phyloP scores from a whole-genome alignment of 2,329 filamentous ascomycete species.

The Paecilomyces fulvus region DNA sequence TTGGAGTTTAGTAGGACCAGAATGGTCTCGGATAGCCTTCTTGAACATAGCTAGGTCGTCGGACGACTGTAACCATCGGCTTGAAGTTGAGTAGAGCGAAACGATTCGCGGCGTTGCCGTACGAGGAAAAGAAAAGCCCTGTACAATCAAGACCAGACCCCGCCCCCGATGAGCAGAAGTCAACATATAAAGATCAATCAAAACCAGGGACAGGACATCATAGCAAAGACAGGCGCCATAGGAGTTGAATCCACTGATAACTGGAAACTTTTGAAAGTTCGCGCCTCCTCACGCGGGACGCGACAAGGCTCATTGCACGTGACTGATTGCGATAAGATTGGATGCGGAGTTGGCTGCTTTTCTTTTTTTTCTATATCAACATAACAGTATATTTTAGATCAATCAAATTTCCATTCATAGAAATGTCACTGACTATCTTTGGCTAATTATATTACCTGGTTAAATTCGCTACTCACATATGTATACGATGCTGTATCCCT shows the following conservation, averaged over 20 bases:
- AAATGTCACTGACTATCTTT: neutral
- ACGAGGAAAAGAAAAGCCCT: constrained; percentile 13
- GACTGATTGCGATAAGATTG: neutral
- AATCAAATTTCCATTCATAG: neutral
- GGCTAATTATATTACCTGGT: neutral
- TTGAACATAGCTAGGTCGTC: constrained; percentile 28
- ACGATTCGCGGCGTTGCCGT: constrained; percentile 11
- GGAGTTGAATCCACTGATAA: neutral
- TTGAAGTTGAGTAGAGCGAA: constrained; percentile 18
- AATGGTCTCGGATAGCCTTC: constrained; percentile 33
- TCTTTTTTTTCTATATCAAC: neutral
- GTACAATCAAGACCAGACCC: constrained; percentile 13
- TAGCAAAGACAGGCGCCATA: neutral
- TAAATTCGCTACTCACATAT: neutral
- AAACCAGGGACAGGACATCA: neutral
- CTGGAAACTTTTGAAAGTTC: neutral
- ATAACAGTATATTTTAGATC: neutral
- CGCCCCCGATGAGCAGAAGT: constrained; percentile 10
- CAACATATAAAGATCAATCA: constrained; percentile 18
- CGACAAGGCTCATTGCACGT: neutral
- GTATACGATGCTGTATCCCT: too few species aligned
- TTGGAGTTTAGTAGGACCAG: constrained; percentile 23
- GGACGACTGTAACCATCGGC: constrained; percentile 9
- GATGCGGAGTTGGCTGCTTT: neutral
- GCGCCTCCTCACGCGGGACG: neutral